Base-by-base conservation (phyloP, 202 grass and related monocot species). In the Dendrocalamus latiflorus region DNA sequence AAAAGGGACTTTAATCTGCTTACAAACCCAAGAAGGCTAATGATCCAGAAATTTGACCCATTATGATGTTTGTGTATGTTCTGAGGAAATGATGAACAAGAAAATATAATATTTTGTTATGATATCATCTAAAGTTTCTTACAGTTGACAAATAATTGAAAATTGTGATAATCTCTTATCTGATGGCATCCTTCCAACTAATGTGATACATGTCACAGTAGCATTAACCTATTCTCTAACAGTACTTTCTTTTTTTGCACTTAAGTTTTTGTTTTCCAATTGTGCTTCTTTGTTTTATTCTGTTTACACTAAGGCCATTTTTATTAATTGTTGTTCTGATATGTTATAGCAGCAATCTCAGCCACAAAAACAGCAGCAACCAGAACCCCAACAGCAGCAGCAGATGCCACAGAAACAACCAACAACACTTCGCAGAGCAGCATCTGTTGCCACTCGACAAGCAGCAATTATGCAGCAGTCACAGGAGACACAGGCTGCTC, bases 301-400 rank as follows among this genome's bases (percentile, higher is more conserved):
- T 65, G 26, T 50, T 34, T 78, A n/a, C 9, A 64, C 1, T 62
- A 65, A 36, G 4, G 17, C 50, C 49, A 25, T 44, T 64, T 13
- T 5, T 54, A 37, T 15, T 53, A 42, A 42, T 10, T 44, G 10
- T 69, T 44, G 21, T 71, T 75, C 20, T 71, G 38, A 45, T 71
- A 71, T 17, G 13, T 55, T 79, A 54, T 64, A 67, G 34, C 70
- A 60, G 54, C 65, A 85, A 78, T 36, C 47, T 49, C 48, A 84
- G 65, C 16, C 50, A 34, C n/a, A 59, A 59, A 43, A 81, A 54
- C 50, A 57, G 8, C 47, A 81, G 65, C 39, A 81, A 70, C 39
- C 65, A 42, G 65, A 68, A 26, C 65, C 65, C 25, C 33, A 53
- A 47, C 47, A 80, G 21, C 34, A 55, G 64, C 78, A 70, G 11